A percentile compares a stretch with the other conserved stretches of the same genome.
These are phyloP conservation scores for Colletotrichum sp. DNA, from an alignment of 2,329 filamentous ascomycete genomes.

Conservation along the genomic window DNA sequence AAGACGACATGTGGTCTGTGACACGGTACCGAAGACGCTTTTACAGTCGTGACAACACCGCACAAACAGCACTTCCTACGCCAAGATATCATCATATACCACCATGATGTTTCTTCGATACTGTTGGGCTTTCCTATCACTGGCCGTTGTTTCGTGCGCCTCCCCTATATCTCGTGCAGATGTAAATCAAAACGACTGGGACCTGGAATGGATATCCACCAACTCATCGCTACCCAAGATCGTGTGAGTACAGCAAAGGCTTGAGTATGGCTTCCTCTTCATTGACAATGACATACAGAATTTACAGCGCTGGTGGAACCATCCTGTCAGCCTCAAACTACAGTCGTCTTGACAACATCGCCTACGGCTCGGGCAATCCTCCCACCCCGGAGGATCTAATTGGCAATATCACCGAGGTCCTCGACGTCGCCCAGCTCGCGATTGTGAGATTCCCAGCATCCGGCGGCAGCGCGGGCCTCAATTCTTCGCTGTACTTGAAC, in stretches of 20 bases:
- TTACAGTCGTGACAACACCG: neutral
- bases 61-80: neutral
- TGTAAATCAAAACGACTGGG: neutral
- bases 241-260: conserved; percentile 21
- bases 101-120: neutral
- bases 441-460: conserved; percentile 29
- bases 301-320: conserved; percentile 32
- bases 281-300: neutral
- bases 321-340: conserved; percentile 39
- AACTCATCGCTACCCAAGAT: conserved; percentile 31
- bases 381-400: conserved; percentile 31
- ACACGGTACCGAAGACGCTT: neutral
- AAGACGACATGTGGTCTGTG: neutral
- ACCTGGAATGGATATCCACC: conserved; percentile 28
- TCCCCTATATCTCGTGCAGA: neutral
- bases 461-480: conserved; percentile 32
- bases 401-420: conserved; percentile 34
- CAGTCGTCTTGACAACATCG: conserved; percentile 36
- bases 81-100: neutral
- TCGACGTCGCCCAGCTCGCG: conserved; percentile 34
- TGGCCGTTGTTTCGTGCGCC: neutral
- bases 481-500: conserved; percentile 37
- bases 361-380: conserved; percentile 30
- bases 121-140: neutral
- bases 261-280: rapidly evolving